Evolutionary conservation across 2,329 filamentous ascomycete genomes (phyloP), one percentile per base, ranked within the genome.

Genomic region (Rhinocladiella similis): DNA sequence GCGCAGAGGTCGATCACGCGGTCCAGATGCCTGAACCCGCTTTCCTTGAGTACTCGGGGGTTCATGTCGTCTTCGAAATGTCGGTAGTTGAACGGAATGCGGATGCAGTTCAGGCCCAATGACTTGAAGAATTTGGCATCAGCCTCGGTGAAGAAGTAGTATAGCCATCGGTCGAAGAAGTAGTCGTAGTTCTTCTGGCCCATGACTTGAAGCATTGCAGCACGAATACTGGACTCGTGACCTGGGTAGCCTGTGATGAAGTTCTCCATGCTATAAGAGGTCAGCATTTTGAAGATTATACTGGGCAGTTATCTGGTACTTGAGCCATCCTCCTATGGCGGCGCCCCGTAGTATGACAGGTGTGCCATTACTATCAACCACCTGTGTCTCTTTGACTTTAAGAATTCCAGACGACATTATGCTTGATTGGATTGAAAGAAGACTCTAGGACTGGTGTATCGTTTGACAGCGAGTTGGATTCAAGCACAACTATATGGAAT

Each of bases 221-320:
- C 75, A 7, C 82, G 79, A 58, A 83, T 80, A 58, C 84, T 76
- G 19, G 74, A 74, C 65, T 86, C 83, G 49, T 83, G 80, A 16
- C 81, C 83, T 10, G 82, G 74, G 56, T 79, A 86, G n/a, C 83
- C 83, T 1, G 80, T 83, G 61, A 86, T 85, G 73, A 85, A 85
- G 67, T 84, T 85, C 67, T 84, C 81, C 79, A 83, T 83, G 54
- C 77, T 77, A 25, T 19, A 20, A 39, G 9, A 19, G 35, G 33
- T 61, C 22, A 61, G 52, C 13, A 38, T 13, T 14, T 69, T 75
- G 70, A 18, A 5, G 20, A 29, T 36, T 3, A 3, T 13, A 38
- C n/a, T 38, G 19, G 29, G 13, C 39, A 14, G 25, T 33, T 9
- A 6, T 14, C 7, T 50, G 42, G 16, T 54, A 59, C 59, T 62